Evolutionary conservation across 2,329 filamentous ascomycete genomes (phyloP), one percentile per base, ranked within the genome.

Genomic region (Pseudogymnoascus pannorum): DNA sequence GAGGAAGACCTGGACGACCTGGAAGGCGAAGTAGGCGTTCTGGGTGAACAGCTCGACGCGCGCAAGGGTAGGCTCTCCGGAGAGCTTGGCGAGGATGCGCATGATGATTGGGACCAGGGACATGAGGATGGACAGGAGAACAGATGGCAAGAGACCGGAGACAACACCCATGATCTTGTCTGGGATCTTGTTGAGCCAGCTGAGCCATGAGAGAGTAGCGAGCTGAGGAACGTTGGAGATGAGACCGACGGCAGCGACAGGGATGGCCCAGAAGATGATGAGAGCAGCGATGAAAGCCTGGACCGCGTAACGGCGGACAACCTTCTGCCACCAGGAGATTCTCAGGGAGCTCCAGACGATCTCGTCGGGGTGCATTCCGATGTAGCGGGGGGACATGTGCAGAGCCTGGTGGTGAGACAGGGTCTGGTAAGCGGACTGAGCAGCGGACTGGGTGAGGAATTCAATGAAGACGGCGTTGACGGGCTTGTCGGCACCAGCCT

Each of bases 1-100:
- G 62, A 97, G 77, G 77, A 97, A 97, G 48, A 96, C 90, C 72
- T 97, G 92, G 18, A 97, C 81, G 44, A 97, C 85, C 73, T 94
- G 91, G 77, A 95, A 95, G 51, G 83, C 85, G 70, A 96, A 99
- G 79, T 95, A 97, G 67, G 86, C 89, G 70, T 92, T 94, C 72
- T 97, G 91, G 0, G 91, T 92, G 62, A 91, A 92, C 7, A 97
- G 78, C 73, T 99, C 94, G 14, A 96, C 86, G 9, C 88, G 82
- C 1, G 91, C 87, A 5, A 85, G 74, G 0, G 91, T 94, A 1
- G 92, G 91, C 64, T 89, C 89, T 61, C 94, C 94, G 48, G 89
- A 82, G 35, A 89, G 74, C 72, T 86, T 92, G 65, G 92, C 92
- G 72, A 91, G 88, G 57, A 89, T 72, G 75, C 92, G 84, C 72